Percentiles rank a stretch among this genome's conserved stretches.
Conservation (phyloP, 441 rosid genomes). For the Mallotus repandus region DNA sequence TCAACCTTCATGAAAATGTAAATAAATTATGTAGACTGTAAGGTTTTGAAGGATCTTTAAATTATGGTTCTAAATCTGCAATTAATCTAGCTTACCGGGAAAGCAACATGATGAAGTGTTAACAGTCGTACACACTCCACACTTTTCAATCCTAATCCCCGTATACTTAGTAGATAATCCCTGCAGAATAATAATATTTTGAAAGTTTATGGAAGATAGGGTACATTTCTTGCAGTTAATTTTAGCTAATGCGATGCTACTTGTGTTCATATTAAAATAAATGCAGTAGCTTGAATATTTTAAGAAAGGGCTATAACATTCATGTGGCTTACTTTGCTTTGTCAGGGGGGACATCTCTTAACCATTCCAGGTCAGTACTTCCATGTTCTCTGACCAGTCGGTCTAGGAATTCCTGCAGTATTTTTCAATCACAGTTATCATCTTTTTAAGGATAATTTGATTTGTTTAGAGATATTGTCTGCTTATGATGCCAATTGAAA, state of each 20-base stretch:
- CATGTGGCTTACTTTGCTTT: slow-evolving; percentile 69
- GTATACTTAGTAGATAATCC: slow-evolving; percentile 80
- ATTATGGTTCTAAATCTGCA: slow-evolving; percentile 16
- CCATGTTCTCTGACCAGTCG: slow-evolving; percentile 77
- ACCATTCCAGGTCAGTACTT: slow-evolving; percentile 90
- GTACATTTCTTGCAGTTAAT: slow-evolving; percentile 1
- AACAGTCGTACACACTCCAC: slow-evolving; percentile 97
- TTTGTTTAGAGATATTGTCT: not conserved
- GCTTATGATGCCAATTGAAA: slow-evolving; percentile 24
- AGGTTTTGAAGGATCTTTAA: slow-evolving; percentile 18
- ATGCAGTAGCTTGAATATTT: slow-evolving; percentile 2
- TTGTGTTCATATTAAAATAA: not conserved
- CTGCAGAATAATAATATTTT: slow-evolving; percentile 41
- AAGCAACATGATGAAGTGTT: slow-evolving; percentile 94
- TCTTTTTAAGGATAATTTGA: slow-evolving; percentile 5
- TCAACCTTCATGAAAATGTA: slow-evolving; percentile 68
- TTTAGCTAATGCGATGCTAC: not conserved
- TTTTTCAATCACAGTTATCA: slow-evolving; percentile 26
- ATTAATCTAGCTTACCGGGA: slow-evolving; percentile 68
- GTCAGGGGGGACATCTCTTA: slow-evolving; percentile 76
- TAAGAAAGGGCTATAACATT: slow-evolving; percentile 5
- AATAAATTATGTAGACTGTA: slow-evolving; percentile 14
- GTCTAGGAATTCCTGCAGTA: slow-evolving; percentile 80
- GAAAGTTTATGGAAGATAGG: not conserved
- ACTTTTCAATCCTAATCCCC: slow-evolving; percentile 95